Evolutionary conservation across 139 green algal species (phyloP).

Genomic region (Haematococcus sp.): DNA sequence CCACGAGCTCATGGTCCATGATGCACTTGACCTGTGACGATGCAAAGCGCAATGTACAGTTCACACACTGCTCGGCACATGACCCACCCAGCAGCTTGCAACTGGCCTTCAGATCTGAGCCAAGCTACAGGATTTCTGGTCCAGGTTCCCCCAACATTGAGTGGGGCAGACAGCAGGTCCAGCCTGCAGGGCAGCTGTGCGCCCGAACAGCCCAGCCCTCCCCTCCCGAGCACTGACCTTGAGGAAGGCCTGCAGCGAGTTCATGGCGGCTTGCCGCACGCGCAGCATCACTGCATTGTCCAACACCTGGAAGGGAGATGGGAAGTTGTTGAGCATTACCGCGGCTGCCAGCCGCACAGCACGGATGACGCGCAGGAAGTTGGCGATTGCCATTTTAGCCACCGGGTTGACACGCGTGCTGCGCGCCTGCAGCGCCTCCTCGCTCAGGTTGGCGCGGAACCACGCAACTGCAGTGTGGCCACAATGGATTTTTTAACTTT

Average conservation of each 20-base stretch:
- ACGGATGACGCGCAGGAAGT: neutral
- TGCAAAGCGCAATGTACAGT: neutral
- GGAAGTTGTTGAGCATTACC: conserved; percentile 18
- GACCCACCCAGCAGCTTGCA: too few relatives aligned
- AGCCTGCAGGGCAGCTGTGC: too few relatives aligned
- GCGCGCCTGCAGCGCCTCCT: conserved; percentile 1
- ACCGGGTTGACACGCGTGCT: neutral
- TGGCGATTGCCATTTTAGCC: neutral
- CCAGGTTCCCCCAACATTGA: too few relatives aligned
- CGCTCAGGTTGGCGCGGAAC: neutral
- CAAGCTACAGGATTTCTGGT: too few relatives aligned
- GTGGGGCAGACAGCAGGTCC: too few relatives aligned
- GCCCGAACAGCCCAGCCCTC: neutral
- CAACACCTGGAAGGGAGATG: conserved; percentile 29
- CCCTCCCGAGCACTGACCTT: conserved; percentile 15
- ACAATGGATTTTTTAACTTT: too few relatives aligned
- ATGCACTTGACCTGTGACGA: conserved; percentile 2
- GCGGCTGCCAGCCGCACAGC: neutral
- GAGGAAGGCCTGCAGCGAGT: conserved; percentile 30
- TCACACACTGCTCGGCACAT: too few relatives aligned
- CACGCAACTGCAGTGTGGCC: neutral
- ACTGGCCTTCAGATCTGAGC: too few relatives aligned
- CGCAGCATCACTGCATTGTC: conserved; percentile 17
- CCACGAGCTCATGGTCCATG: conserved; percentile 6
- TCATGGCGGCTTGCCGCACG: conserved; percentile 7